Evolutionary conservation across 106 monocot genomes (phyloP).

Genomic region (Dioscorea dumetorum): DNA sequence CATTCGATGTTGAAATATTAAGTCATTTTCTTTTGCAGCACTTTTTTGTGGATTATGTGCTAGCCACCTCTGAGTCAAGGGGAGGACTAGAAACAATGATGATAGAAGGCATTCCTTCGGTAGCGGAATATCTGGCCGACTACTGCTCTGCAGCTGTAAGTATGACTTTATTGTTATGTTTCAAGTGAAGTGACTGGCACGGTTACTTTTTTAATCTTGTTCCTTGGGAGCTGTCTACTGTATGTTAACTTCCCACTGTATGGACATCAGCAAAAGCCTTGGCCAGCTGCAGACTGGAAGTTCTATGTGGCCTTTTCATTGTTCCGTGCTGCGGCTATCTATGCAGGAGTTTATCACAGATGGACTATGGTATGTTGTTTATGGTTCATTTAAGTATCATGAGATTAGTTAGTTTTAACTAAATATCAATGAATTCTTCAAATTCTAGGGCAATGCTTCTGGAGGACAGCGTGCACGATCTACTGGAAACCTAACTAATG

Average conservation of each 20-base stretch:
- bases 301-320: slow-evolving; percentile 95
- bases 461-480: slow-evolving; percentile 72
- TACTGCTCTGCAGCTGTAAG: slow-evolving; percentile 90
- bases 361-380: slow-evolving; percentile 67
- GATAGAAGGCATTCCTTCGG: slow-evolving; percentile 89
- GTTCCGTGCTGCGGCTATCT: slow-evolving; percentile 83
- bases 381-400: background rate
- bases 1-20: background rate
- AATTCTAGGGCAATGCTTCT: slow-evolving; percentile 85
- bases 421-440: background rate
- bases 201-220: too few species aligned
- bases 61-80: slow-evolving; percentile 16
- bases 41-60: slow-evolving; percentile 35
- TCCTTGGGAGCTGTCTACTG: too few species aligned
- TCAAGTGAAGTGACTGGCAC: background rate
- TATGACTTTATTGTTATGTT: background rate
- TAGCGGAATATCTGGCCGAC: slow-evolving; percentile 69
- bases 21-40: slow-evolving; percentile 34
- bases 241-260: background rate
- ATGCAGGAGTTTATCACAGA: slow-evolving; percentile 89
- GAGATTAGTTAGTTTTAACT: slow-evolving; percentile 1
- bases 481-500: slow-evolving; percentile 58
- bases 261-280: slow-evolving; percentile 58
- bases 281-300: slow-evolving; percentile 89
- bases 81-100: slow-evolving; percentile 53